Percentiles rank a stretch among this genome's conserved stretches.
These are phyloP conservation scores for Talaromyces marneffei DNA, from an alignment of 2,329 filamentous ascomycete genomes.

Conservation along the genomic window DNA sequence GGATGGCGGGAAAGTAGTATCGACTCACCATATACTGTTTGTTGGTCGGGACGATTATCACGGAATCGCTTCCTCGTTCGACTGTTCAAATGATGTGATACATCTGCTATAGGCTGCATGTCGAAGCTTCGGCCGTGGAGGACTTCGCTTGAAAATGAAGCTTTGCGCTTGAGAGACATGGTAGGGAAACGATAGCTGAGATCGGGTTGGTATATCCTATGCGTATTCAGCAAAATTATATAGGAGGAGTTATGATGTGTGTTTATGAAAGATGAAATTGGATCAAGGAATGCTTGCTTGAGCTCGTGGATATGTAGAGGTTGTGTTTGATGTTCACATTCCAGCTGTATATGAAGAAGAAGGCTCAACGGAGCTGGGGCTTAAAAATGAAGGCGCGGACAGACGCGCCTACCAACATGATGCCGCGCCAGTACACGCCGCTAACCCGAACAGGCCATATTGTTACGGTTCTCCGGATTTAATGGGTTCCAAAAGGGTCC, in stretches of 20 bases:
- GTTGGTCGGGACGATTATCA: conserved; percentile 53
- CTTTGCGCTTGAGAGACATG: conserved; percentile 58
- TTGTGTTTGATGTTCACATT: background rate
- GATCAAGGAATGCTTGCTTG: background rate
- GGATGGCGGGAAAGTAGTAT: background rate
- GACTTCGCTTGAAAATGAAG: conserved; percentile 44
- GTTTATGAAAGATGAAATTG: background rate
- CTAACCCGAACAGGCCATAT: background rate
- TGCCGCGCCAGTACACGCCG: background rate
- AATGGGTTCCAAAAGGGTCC: too few species aligned
- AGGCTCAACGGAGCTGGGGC: background rate
- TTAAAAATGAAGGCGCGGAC: conserved; percentile 1
- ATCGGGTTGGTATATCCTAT: background rate
- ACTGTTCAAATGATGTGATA: conserved; percentile 45
- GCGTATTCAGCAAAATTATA: background rate
- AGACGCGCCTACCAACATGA: background rate
- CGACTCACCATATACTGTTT: conserved; percentile 48
- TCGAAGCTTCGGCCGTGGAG: conserved; percentile 23
- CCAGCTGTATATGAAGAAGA: background rate
- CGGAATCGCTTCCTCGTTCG: conserved; percentile 56
- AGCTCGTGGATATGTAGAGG: background rate
- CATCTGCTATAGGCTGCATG: conserved; percentile 22
- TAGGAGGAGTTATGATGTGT: background rate
- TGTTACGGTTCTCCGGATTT: background rate
- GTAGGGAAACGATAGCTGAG: background rate